These are phyloP conservation scores for Senecio squalidus DNA, from an alignment of 140 eudicot species.

Conservation along the genomic window DNA sequence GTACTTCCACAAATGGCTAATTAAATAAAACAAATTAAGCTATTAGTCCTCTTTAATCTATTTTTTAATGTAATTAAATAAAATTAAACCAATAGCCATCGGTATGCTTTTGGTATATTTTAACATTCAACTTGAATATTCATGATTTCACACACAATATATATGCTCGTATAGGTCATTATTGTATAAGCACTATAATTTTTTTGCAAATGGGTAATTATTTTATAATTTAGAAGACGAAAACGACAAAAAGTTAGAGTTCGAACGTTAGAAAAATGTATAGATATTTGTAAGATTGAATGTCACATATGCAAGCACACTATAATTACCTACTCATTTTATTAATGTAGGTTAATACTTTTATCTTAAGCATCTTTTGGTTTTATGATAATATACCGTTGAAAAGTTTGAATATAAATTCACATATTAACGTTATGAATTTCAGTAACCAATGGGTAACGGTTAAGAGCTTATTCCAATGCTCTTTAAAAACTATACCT, in stretches of 20 bases:
- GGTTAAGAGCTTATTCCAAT: too few relatives aligned
- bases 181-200: background rate
- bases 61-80: background rate
- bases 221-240: too few relatives aligned
- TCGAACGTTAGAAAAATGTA: background rate
- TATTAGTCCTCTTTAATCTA: background rate
- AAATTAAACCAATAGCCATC: conserved; percentile 13
- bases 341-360: background rate
- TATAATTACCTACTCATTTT: background rate
- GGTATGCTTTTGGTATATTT: conserved; percentile 11
- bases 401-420: background rate
- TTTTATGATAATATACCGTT: background rate
- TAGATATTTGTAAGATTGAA: background rate
- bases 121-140: conserved; percentile 4
- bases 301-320: background rate
- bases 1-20: background rate
- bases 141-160: conserved; percentile 21
- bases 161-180: background rate
- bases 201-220: conserved; percentile 4
- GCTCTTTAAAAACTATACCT: too few relatives aligned
- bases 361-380: background rate
- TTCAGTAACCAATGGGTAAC: background rate
- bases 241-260: background rate
- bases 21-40: conserved; percentile 1
- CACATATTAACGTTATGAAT: background rate